Conservation (phyloP, 768 basidiomycete genomes). For the Artomyces pyxidatus region DNA sequence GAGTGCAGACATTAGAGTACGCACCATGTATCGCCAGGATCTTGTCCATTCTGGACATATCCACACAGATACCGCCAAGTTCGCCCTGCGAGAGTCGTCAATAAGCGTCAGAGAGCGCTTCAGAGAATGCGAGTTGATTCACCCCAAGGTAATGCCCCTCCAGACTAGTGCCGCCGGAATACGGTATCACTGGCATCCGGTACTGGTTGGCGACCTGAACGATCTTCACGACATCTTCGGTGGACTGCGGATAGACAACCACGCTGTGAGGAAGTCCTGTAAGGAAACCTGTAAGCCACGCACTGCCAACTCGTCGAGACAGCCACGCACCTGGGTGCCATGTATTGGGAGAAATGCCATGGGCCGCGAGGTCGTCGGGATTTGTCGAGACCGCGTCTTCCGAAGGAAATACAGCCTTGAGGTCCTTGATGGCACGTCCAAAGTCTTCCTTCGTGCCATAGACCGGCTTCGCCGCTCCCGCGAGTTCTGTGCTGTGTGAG, state of each 20-base stretch:
- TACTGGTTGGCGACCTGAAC: constrained; percentile 70
- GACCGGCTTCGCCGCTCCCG: constrained; percentile 7
- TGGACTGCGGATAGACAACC: constrained; percentile 58
- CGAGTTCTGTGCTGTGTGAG: neutral
- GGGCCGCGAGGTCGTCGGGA: constrained; percentile 15
- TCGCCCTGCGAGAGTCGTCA: constrained; percentile 2
- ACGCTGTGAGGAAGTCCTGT: constrained; percentile 44
- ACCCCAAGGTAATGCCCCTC: constrained; percentile 73
- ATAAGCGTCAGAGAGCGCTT: too few species aligned
- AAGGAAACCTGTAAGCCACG: too few species aligned
- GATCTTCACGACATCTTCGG: constrained; percentile 76
- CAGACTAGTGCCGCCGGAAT: constrained; percentile 74
- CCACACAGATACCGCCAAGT: constrained; percentile 67
- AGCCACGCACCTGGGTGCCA: constrained; percentile 18
- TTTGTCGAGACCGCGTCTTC: constrained; percentile 15
- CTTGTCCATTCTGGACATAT: constrained; percentile 71
- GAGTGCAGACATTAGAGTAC: constrained; percentile 6
- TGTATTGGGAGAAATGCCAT: constrained; percentile 20
- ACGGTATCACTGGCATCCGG: constrained; percentile 70
- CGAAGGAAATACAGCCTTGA: constrained; percentile 9
- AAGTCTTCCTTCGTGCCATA: constrained; percentile 23
- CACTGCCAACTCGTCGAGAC: too few species aligned
- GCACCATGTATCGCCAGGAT: constrained; percentile 68
- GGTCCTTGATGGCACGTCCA: constrained; percentile 19
- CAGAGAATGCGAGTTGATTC: constrained; percentile 22